Conservation (phyloP, 2,329 filamentous ascomycete species). For the Domatiomyces catenatus region DNA sequence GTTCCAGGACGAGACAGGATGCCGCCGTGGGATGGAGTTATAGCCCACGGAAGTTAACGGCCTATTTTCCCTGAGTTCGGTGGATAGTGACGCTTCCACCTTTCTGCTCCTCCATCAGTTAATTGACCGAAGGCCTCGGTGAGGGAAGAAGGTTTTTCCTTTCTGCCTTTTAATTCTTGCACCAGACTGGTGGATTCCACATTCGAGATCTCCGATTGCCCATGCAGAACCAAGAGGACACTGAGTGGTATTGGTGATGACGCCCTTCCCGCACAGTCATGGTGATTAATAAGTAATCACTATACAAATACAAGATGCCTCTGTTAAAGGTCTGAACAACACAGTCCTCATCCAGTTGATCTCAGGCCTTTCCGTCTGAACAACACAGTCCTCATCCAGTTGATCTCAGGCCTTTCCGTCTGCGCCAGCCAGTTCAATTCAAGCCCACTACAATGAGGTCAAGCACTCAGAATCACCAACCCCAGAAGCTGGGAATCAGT, state of each 20-base stretch:
- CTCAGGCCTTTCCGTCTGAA: no score
- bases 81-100: neutral
- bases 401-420: no score
- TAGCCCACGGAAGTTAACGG: neutral
- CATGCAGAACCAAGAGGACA: neutral
- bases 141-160: neutral
- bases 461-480: no score
- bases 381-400: no score
- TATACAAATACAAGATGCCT: no score
- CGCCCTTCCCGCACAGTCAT: no score
- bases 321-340: no score
- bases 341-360: no score
- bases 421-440: no score
- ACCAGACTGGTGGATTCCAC: neutral
- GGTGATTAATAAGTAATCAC: no score
- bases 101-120: neutral
- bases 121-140: neutral
- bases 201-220: neutral
- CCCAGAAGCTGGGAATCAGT: no score
- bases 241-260: neutral
- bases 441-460: no score
- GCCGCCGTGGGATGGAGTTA: neutral
- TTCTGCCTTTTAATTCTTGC: neutral
- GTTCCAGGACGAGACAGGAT: neutral
- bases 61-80: neutral